Evolutionary conservation across 1,284 basidiomycete species (phyloP).

Genomic region (Boletus subluridellus): DNA sequence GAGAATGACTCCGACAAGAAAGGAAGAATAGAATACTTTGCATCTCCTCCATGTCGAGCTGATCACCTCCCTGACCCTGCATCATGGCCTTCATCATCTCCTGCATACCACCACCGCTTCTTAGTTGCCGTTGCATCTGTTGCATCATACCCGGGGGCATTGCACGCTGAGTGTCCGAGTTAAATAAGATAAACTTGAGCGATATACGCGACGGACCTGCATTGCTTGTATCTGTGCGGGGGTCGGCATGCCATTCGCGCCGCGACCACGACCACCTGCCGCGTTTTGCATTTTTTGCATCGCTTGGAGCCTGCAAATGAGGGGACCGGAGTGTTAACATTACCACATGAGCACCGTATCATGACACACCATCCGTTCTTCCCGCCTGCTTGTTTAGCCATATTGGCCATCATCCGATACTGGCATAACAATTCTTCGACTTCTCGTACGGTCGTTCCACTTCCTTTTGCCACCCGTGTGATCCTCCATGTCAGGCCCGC

Average conservation of each 20-base stretch:
- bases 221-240: constrained; percentile 91
- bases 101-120: constrained; percentile 83
- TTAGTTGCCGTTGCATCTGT: constrained; percentile 79
- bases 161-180: constrained; percentile 52
- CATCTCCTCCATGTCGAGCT: constrained; percentile 83
- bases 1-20: constrained; percentile 10
- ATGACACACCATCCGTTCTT: constrained; percentile 81
- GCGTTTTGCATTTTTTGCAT: constrained; percentile 90
- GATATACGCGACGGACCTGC: constrained; percentile 54
- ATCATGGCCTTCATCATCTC: constrained; percentile 97
- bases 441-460: constrained; percentile 94
- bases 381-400: constrained; percentile 96
- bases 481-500: constrained; percentile 83
- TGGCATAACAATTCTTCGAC: constrained; percentile 95
- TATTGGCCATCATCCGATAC: constrained; percentile 95
- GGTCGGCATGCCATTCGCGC: constrained; percentile 82
- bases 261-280: constrained; percentile 80
- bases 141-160: constrained; percentile 89
- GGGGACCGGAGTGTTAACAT: background rate
- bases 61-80: constrained; percentile 82
- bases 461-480: constrained; percentile 85
- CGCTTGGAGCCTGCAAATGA: constrained; percentile 61
- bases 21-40: constrained; percentile 52
- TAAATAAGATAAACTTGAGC: constrained; percentile 5
- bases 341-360: constrained; percentile 3